Evolutionary conservation across 2,329 filamentous ascomycete species (phyloP), one percentile per base, ranked within the genome.

Genomic region (Epichloe coenophiala): DNA sequence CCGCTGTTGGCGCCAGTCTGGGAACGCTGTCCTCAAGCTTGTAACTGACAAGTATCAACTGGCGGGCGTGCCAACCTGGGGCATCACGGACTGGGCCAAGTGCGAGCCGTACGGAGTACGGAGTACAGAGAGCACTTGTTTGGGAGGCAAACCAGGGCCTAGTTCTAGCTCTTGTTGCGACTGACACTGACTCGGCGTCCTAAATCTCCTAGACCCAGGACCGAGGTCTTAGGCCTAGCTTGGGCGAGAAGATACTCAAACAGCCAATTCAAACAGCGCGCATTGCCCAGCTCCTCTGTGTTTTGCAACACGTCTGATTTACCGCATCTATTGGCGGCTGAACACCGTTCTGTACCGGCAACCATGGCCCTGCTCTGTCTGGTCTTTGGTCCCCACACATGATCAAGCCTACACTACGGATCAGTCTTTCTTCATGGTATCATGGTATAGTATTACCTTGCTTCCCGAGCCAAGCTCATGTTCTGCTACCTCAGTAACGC

Each of bases 101-200:
- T 11, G 27, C 3, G 3, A 11, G 8, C 27, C 27, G 27, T 31
- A 11, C 27, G 27, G 27, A 9, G 27, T 31, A 8, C 8, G 27
- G 8, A 31, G 27, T 11, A 31, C 27, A 31, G 27, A 31, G 27
- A 31, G 27, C 27, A 31, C 27, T 31, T 31, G 27, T 31, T 31
- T 11, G 27, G 8, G 27, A 31, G 27, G 27, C 27, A 31, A 31
- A 40, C 37, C n/a, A 23, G 44, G 38, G 31, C 31, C 31, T 9
- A 31, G 27, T n/a, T 45, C 42, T 5, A 50, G 33, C 12, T 43
- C 33, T 36, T 51, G 31, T 41, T 27, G 19, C 31, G 31, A 36
- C 37, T 36, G 37, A 23, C 21, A 33, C 45, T 48, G 49, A 48
- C 45, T 51, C 49, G 49, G 33, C 23, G 15, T 7, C n/a, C 33